These are phyloP conservation scores for Seiridium unicorne DNA, from an alignment of 2,329 filamentous ascomycete species.

Conservation along the genomic window DNA sequence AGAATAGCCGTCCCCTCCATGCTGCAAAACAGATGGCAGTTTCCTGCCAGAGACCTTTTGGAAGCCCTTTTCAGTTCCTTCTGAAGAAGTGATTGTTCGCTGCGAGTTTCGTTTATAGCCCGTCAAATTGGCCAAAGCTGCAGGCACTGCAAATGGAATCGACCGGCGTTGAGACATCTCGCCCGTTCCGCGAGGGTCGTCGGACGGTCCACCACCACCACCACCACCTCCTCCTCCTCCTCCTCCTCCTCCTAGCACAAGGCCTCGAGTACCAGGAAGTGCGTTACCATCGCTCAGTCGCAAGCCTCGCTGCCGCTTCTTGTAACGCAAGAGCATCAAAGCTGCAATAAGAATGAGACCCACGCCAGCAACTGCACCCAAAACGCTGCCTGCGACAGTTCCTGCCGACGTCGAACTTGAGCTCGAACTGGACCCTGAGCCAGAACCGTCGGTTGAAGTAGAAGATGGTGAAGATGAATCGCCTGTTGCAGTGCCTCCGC, in stretches of 20 bases:
- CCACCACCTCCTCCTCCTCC: conserved; percentile 12
- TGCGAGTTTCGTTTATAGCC: conserved; percentile 33
- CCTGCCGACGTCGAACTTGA: conserved; percentile 23
- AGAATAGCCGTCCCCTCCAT: conserved; percentile 62
- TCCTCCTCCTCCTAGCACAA: conserved; percentile 18
- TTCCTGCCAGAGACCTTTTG: conserved; percentile 65
- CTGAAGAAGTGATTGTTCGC: conserved; percentile 24
- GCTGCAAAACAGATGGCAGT: conserved; percentile 59
- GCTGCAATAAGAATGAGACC: conserved; percentile 55
- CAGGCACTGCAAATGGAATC: conserved; percentile 43
- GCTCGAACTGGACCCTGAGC: conserved; percentile 16
- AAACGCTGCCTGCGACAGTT: conserved; percentile 53
- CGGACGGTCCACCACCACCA: conserved; percentile 15
- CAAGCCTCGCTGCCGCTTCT: conserved; percentile 46
- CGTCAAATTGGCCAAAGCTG: conserved; percentile 45
- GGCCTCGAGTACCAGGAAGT: conserved; percentile 22
- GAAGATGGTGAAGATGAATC: conserved; percentile 20
- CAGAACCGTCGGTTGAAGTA: conserved; percentile 16
- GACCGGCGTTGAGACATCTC: conserved; percentile 47
- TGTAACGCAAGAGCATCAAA: conserved; percentile 54
- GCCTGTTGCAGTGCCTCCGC: conserved; percentile 18
- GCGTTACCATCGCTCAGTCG: conserved; percentile 35
- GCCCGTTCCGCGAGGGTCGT: conserved; percentile 15
- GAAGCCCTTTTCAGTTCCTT: conserved; percentile 56
- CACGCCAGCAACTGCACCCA: conserved; percentile 57